phyloP scores from a whole-genome alignment of 169 alveolate species.

The Plasmodium vivax region DNA sequence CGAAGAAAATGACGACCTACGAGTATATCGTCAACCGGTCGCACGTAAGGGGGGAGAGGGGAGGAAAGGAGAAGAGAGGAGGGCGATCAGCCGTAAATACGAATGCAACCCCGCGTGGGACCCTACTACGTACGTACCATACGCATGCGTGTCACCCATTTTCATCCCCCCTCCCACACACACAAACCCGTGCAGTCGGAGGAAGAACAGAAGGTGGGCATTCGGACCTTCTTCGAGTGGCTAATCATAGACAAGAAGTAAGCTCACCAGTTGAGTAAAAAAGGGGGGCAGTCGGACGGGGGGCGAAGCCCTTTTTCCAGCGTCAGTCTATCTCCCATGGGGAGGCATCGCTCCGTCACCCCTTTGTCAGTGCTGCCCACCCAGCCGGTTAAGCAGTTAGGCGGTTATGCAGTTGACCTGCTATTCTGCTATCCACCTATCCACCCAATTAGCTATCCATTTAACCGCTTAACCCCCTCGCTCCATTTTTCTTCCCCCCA shows the following conservation, averaged over 20 bases:
- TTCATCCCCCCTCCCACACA: background rate
- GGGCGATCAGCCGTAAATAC: background rate
- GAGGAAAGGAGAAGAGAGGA: background rate
- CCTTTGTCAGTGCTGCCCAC: background rate
- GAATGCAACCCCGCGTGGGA: background rate
- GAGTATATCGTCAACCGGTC: constrained; percentile 79
- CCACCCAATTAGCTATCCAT: background rate
- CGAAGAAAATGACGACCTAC: constrained; percentile 80
- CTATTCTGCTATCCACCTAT: background rate
- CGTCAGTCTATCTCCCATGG: background rate
- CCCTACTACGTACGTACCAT: background rate
- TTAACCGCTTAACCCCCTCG: background rate
- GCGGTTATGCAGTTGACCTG: too few relatives aligned
- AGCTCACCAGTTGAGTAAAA: background rate
- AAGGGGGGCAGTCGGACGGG: background rate
- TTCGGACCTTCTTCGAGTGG: constrained; percentile 72
- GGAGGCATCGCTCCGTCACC: background rate
- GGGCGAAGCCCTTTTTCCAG: background rate
- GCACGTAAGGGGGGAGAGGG: background rate
- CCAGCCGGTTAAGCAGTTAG: background rate
- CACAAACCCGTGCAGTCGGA: constrained; percentile 28
- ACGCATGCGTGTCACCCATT: background rate
- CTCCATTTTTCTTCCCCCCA: background rate
- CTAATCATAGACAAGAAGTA: constrained; percentile 67
- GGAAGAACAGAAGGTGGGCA: constrained; percentile 38